Evolutionary conservation across 139 green algal genomes (phyloP), one percentile per base, ranked within the genome.

Genomic region (Coelastrella sp.): DNA sequence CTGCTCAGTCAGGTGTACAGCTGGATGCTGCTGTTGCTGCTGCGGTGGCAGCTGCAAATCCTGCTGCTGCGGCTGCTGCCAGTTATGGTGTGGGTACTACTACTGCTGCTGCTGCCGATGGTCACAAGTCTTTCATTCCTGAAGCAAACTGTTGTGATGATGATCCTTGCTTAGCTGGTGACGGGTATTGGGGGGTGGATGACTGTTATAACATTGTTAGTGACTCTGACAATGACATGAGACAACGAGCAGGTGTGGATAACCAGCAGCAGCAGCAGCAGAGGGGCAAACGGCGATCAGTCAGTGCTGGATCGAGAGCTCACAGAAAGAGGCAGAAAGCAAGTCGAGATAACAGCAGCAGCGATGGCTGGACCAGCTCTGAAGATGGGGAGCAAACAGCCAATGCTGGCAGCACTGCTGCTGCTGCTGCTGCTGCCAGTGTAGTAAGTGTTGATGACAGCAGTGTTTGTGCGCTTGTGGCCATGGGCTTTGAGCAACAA

Each of bases 81-180:
- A 79, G 71, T n/a, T 34, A 35, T 79, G 43, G 71, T 25, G 27
- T 13, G 40, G 37, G 34, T 59, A 38, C 67, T 76, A 37, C 38
- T 76, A 41, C 69, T 59, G 67, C 67, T 60, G 69, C 41, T 78
- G 69, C 41, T 78, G 69, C 41, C 43, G 69, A 2, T 41, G 41
- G n/a, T n/a, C n/a, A n/a, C n/a, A n/a, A n/a, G n/a, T n/a, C n/a
- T n/a, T n/a, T n/a, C n/a, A n/a, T n/a, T n/a, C n/a, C 25, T 59
- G 68, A 19, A 48, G 3, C 4, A 4, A 30, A 43, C 23, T 30
- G 11, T 79, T 38, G 41, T 27, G 71, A 79, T 45, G 71, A 79
- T 32, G 71, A 79, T 77, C 71, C 71, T n/a, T 79, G 71, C n/a
- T 21, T 79, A 27, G 71, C 71, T 40, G 71, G 71, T n/a, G 71